A percentile compares a stretch with the other conserved stretches of the same genome.
Evolutionary conservation across 2,329 filamentous ascomycete genomes (phyloP).

Genomic region (Ceratocystiopsis sp.): DNA sequence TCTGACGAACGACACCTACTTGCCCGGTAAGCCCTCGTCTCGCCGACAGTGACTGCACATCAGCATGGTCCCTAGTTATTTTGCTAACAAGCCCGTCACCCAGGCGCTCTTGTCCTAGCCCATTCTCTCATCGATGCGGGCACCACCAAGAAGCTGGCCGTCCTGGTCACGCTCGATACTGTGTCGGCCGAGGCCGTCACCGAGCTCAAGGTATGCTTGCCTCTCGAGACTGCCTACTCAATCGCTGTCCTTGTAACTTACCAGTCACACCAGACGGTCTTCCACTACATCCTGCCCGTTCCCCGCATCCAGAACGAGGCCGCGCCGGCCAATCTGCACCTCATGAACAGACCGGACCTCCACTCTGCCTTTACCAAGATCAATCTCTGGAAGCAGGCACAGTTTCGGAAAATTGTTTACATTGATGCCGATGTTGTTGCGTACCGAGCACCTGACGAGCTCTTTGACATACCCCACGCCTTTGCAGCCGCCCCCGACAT

Average conservation of each 20-base stretch:
- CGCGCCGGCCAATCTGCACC: constrained; percentile 58
- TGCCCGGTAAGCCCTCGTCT: constrained; percentile 50
- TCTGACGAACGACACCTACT: constrained; percentile 77
- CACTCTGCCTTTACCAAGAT: constrained; percentile 95
- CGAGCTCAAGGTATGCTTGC: constrained; percentile 51
- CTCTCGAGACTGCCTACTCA: neutral
- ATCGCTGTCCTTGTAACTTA: neutral
- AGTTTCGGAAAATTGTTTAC: constrained; percentile 87
- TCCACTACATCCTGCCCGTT: constrained; percentile 78
- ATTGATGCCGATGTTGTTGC: constrained; percentile 90
- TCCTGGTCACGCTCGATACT: constrained; percentile 65
- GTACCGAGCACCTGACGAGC: constrained; percentile 77
- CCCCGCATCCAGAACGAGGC: constrained; percentile 59
- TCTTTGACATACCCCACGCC: constrained; percentile 49
- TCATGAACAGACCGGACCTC: constrained; percentile 84
- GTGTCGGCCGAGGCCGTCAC: constrained; percentile 59
- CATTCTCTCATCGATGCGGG: constrained; percentile 88
- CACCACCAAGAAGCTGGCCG: constrained; percentile 69
- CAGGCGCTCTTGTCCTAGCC: constrained; percentile 82
- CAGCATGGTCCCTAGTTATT: neutral
- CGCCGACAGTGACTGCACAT: too few relatives aligned
- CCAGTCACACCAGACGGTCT: constrained; percentile 42
- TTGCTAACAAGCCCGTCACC: neutral
- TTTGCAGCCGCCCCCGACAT: constrained; percentile 77
- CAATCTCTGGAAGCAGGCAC: constrained; percentile 75